Percentiles rank a stretch among this genome's conserved stretches.
Conservation (phyloP, 2,329 filamentous ascomycete species). For the Colletotrichum aenigma region DNA sequence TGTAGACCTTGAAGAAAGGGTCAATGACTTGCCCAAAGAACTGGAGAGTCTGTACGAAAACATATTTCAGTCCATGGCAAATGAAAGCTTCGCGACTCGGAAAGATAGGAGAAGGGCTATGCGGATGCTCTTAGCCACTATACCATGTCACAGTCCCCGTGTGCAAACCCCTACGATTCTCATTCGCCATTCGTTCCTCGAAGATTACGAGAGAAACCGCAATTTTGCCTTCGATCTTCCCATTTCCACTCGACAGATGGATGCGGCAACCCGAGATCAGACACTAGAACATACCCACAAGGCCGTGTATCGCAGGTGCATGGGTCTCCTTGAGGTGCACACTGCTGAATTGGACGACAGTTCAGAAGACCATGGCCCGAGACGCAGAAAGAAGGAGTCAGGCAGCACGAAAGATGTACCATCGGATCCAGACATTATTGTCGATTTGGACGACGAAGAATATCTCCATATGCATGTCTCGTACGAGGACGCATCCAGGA, state of each 20-base stretch:
- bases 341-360: neutral
- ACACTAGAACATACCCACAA: neutral
- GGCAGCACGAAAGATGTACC: neutral
- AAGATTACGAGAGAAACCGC: neutral
- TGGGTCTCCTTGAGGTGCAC: neutral
- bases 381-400: neutral
- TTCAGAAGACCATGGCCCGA: neutral
- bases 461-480: neutral
- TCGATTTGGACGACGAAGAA: neutral
- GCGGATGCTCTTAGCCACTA: neutral
- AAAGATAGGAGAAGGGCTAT: neutral
- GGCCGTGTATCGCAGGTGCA: neutral
- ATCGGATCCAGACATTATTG: accelerated
- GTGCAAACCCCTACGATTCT: neutral
- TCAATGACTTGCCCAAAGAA: neutral
- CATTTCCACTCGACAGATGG: too few species aligned
- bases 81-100: neutral
- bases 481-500: neutral
- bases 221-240: neutral
- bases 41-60: neutral
- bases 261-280: neutral
- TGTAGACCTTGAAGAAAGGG: neutral
- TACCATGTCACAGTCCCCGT: neutral
- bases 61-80: neutral
- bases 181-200: neutral